Base-by-base conservation (phyloP, 202 grass and related monocot species). In the Hordeum pubiflorum region DNA sequence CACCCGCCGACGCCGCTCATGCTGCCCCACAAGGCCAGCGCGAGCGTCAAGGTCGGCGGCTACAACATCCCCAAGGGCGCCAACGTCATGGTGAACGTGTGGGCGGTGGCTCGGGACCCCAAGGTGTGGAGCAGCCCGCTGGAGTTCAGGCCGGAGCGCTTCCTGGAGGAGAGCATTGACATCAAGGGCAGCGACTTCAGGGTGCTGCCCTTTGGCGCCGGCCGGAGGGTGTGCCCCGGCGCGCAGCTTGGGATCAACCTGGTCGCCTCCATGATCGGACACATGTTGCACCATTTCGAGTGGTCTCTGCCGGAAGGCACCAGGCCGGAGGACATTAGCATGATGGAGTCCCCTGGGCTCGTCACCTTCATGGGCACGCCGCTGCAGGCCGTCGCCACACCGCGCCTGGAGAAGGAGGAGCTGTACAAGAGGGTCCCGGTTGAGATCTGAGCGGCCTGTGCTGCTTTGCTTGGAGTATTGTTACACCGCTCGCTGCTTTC, bases 111-210 rank as follows among this genome's bases (percentile, higher is more conserved):
- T 2, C 84, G 96, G 0, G 92, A 98, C 78, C 92, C 92, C 1
- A 94, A 94, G 80, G 74, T 90, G 1, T 98, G 96, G 96, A 83
- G 58, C 65, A 88, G 93, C 48, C 96, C 92, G 4, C 58, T 93
- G 24, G 92, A 98, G 71, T 98, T 71, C 80, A 82, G 92, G 9
- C 92, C 90, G 0, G 92, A 98, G 85, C 84, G 92, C 22, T 95
- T 98, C 86, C 5, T 87, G 0, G 96, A 93, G 57, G 90, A 95
- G 80, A 88, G 63, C 78, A 93, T 99, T 7, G 96, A 99, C 87
- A 99, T 99, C 73, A 99, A 99, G 82, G 96, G 96, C 36, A 80
- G 85, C 5, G 96, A 99, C 84, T 95, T 89, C 70, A 82, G 92
- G 32, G 86, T 99, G 29, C 86, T 99, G 38, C 92, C 92, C 3